Base-by-base conservation (phyloP, 2,329 filamentous ascomycete species). In the Leptographium wingfieldii region DNA sequence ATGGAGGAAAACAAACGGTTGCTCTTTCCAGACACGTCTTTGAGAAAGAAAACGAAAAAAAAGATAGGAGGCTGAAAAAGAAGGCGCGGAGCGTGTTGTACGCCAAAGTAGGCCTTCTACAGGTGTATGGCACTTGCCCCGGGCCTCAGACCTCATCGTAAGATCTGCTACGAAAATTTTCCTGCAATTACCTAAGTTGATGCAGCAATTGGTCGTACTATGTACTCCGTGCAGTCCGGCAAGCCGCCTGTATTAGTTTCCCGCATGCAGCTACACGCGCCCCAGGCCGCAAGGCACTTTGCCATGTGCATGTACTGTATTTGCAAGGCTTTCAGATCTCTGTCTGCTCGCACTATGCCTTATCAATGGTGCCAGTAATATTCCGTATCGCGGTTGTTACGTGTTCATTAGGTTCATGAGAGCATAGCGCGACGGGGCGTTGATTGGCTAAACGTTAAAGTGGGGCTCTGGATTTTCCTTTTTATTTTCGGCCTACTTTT, bases 131-230 rank as follows among this genome's bases (percentile, higher is more conserved):
- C 27, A 31, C 27, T 29, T 56, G 25, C 35, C 40, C 40, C 40
- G 22, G 43, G 27, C 27, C 43, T 25, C 54, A 14, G 22, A 29
- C 10, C 19, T 14, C 35, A 19, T 51, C 56, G 40, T 57, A 57
- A 57, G 43, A 49, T 46, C 12, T 11, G 29, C 54, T 57, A 57
- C 56, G 40, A 57, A 57, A 49, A 49, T 51, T 57, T 57, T 57
- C 31, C 38, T 46, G 16, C 46, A 19, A 57, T 57, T 57, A 57
- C 56, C 56, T 57, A 57, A 56, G 55, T 22, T 22, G 2, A 22
- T 22, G 22, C 22, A 22, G 22, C 22, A 22, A 22, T 22, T 22
- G 22, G 22, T 22, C 22, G 22, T 22, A 22, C 22, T 22, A 22
- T 22, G 22, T 22, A 22, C 22, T 22, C 22, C 22, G 22, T 57